Evolutionary conservation across 164 flowering plant genomes (phyloP).

Genomic region (Warburgia ugandensis): DNA sequence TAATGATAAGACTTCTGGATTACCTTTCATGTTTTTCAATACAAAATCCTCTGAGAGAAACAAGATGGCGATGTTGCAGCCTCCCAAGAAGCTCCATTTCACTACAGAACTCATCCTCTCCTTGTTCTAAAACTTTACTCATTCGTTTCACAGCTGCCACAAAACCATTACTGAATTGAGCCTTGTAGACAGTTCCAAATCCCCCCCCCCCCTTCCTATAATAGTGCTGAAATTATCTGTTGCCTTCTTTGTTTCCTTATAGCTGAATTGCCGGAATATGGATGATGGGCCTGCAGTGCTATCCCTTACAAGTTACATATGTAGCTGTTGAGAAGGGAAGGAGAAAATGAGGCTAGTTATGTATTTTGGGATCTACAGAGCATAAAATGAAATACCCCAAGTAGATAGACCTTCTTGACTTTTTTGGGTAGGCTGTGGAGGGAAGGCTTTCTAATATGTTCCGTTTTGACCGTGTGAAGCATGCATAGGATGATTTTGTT

Average conservation of each 20-base stretch:
- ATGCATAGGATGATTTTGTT: no score
- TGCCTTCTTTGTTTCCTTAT: conserved; percentile 78
- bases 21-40: conserved; percentile 70
- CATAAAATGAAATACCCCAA: no score
- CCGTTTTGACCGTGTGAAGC: conserved; percentile 27
- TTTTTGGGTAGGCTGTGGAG: conserved; percentile 38
- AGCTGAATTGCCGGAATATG: conserved; percentile 68
- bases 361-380: no score
- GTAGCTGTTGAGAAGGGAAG: no score
- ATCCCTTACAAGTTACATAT: background rate
- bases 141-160: conserved; percentile 78
- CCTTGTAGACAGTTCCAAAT: conserved; percentile 88
- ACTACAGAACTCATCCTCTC: conserved; percentile 78
- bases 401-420: conserved; percentile 59
- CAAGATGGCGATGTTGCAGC: conserved; percentile 96
- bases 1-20: background rate
- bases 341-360: no score
- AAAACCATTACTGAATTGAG: conserved; percentile 66
- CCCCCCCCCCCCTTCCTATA: conserved; percentile 93
- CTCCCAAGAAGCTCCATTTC: conserved; percentile 93
- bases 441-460: conserved; percentile 36
- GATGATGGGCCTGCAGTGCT: conserved; percentile 58
- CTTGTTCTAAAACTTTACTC: conserved; percentile 74
- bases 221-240: conserved; percentile 66
- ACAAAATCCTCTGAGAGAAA: conserved; percentile 83